Base-by-base conservation (phyloP, 768 basidiomycete species). In the Leccinum boreale region DNA sequence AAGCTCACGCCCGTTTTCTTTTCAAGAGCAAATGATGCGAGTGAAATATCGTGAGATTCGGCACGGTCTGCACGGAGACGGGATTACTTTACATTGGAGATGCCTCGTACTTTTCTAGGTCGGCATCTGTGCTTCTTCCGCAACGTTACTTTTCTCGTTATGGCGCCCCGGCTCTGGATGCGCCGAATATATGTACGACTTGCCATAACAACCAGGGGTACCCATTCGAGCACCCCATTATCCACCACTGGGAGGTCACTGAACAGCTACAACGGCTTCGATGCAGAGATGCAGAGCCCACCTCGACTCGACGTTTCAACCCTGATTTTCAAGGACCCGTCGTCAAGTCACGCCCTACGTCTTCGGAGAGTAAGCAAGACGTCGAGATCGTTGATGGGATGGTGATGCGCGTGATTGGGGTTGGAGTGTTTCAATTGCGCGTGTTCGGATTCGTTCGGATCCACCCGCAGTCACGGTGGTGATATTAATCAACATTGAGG, bases 351-450 rank as follows among this genome's bases (percentile, higher is more conserved):
- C 8, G 39, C n/a, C 39, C n/a, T 42, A 42, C 15, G 15, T 55
- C 53, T 57, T 47, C 63, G 63, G 55, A 56, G 52, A 9, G 46
- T 7, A 29, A 23, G 28, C 7, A 1, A 3, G 17, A 55, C 31
- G 21, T 33, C 50, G 55, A 33, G 10, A 6, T 49, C 49, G 14
- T 28, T 12, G 15, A 36, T 24, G 33, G 50, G 44, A 12, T 51
- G 39, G 33, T 46, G 36, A 42, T 28, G 28, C 45, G 35, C 26
- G 15, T 52, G 50, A 54, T 33, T 21, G 31, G 6, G 5, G 53
- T 36, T 31, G 31, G 39, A 39, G 57, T 60, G 67, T 66, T 63
- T 69, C 67, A 66, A 63, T 65, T 62, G 58, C 24, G 55, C 55
- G 29, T 33, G 31, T 33, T 33, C 31, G 31, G 31, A 33, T 33